Conservation (phyloP, 2,329 filamentous ascomycete genomes). For the Cercospora sp. region DNA sequence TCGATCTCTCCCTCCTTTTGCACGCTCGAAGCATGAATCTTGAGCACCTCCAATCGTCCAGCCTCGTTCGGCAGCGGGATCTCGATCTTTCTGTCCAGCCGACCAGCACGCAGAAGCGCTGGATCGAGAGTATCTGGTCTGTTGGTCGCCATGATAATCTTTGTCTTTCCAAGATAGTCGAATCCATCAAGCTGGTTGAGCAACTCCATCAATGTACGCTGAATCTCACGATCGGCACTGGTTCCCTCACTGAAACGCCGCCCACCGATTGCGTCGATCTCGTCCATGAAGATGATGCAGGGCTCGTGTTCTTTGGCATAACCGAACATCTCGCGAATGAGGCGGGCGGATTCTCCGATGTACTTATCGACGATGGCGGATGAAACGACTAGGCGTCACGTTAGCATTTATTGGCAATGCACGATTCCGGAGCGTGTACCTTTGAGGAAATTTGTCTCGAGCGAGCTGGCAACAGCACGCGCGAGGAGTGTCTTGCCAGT, state of each 20-base stretch:
- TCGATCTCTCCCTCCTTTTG: constrained; percentile 92
- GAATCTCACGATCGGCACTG: constrained; percentile 95
- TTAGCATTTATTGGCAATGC: constrained; percentile 17
- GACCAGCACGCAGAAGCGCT: constrained; percentile 84
- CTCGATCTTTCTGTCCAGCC: constrained; percentile 96
- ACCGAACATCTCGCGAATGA: constrained; percentile 99
- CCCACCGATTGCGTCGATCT: constrained; percentile 98
- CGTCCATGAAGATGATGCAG: constrained; percentile 99
- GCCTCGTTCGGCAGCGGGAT: constrained; percentile 97
- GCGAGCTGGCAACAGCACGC: constrained; percentile 88
- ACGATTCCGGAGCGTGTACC: constrained; percentile 54
- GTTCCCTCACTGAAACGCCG: constrained; percentile 96
- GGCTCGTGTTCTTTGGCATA: constrained; percentile 99
- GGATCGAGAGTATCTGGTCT: constrained; percentile 94
- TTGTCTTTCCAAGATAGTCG: constrained; percentile 98
- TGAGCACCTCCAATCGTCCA: constrained; percentile 91
- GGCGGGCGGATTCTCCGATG: constrained; percentile 93
- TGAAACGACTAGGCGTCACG: constrained; percentile 71
- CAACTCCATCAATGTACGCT: constrained; percentile 96
- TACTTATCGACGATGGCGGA: constrained; percentile 99
- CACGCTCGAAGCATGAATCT: constrained; percentile 89
- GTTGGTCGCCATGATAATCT: constrained; percentile 99
- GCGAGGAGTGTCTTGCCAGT: constrained; percentile 96
- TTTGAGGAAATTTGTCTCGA: constrained; percentile 98
- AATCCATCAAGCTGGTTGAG: constrained; percentile 98